Evolutionary conservation across 1,284 basidiomycete genomes (phyloP), one percentile per base, ranked within the genome.

Genomic region (Boletus sp.): DNA sequence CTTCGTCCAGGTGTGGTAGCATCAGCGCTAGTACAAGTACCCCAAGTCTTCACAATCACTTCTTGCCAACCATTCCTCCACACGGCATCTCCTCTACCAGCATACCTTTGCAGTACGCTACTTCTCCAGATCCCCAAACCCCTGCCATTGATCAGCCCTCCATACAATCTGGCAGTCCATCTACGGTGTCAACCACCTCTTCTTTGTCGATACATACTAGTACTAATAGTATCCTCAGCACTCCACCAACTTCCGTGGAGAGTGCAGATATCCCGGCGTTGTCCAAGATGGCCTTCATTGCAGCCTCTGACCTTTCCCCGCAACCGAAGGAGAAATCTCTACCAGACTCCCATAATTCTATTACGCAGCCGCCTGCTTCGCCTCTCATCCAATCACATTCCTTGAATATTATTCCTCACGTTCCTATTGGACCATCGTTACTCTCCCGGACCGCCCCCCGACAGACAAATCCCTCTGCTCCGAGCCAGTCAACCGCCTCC

Each of bases 371-470:
- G 6, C 47, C 44, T 3, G n/a, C 47, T 29, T 68, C 66, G 2
- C 57, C 55, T 23, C 50, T 67, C 20, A 61, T 67, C 34, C 65
- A 53, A 50, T 58, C 60, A 23, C 50, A 64, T 34, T 16, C 50
- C 9, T 37, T 33, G n/a, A 48, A 49, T 33, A 52, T 59, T 20
- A 53, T 55, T 12, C 49, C 60, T 12, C 64, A 64, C 27, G 37
- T 27, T 42, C 49, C 60, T 25, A 52, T 63, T 19, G 71, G 73
- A 4, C 78, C 80, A 16, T 88, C 84, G 8, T 69, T 88, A 16
- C 76, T 88, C 40, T 80, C 82, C 3, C 84, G 81, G 57, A 87
- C 85, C 13, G 85, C 84, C 2, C 74, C 73, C 22, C 55, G 27
- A n/a, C 47, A 57, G n/a, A 52, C 34, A 26, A 48, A 49, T 40